Percentiles rank a stretch among this genome's conserved stretches.
These are phyloP conservation scores for Podaxis sp. DNA, from an alignment of 768 basidiomycete species.

Conservation along the genomic window DNA sequence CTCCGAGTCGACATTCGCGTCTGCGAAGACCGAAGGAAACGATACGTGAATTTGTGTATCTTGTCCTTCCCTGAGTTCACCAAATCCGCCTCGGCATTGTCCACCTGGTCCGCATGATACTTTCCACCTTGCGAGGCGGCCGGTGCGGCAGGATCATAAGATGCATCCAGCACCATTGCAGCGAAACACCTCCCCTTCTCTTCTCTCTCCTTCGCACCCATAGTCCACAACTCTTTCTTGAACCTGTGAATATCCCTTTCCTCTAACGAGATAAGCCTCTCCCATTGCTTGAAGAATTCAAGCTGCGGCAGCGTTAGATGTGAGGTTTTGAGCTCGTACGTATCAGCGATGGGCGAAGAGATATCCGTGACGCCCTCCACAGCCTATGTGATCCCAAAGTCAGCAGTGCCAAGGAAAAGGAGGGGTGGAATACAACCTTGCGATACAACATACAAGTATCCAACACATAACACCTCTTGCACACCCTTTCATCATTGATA, in stretches of 20 bases:
- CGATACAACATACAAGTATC: constrained; percentile 96
- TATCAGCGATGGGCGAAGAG: constrained; percentile 55
- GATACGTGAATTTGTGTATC: constrained; percentile 80
- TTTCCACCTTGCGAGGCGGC: neutral
- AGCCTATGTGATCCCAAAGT: neutral
- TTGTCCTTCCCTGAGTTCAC: constrained; percentile 38
- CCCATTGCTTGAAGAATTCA: constrained; percentile 90
- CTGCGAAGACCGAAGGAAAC: constrained; percentile 46
- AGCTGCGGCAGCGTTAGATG: constrained; percentile 70
- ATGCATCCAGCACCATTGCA: constrained; percentile 66
- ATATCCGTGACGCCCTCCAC: constrained; percentile 12
- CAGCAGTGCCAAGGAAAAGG: neutral
- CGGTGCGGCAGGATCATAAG: constrained; percentile 29
- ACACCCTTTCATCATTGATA: constrained; percentile 77
- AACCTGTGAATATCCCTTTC: constrained; percentile 85
- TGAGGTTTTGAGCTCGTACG: constrained; percentile 75
- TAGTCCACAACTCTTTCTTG: constrained; percentile 92
- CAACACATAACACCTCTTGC: constrained; percentile 76
- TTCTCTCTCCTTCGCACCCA: constrained; percentile 79
- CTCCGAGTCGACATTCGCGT: neutral
- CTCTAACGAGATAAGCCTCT: constrained; percentile 76
- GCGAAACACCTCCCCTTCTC: constrained; percentile 81
- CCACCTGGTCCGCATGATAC: constrained; percentile 11
- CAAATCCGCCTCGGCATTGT: constrained; percentile 11
- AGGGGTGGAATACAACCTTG: constrained; percentile 40